Conservation (phyloP, 1,284 basidiomycete species). For the Somion occarium region DNA sequence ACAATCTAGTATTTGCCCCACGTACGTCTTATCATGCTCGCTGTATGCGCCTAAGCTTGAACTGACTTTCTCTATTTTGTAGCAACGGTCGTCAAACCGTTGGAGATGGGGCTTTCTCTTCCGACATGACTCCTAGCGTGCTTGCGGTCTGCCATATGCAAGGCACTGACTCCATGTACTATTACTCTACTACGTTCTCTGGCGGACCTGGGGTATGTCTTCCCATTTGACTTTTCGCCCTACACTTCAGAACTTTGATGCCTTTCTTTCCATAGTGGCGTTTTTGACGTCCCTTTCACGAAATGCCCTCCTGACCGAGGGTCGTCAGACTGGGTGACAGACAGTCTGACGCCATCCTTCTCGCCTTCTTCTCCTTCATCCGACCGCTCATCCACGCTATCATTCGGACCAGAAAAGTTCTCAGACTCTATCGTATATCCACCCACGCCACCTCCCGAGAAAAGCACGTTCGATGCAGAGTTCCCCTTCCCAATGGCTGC, state of each 20-base stretch:
- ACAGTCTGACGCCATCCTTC: slow-evolving; percentile 66
- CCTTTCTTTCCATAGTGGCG: slow-evolving; percentile 60
- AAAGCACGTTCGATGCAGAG: slow-evolving; percentile 11
- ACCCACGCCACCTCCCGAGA: slow-evolving; percentile 24
- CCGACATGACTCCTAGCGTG: slow-evolving; percentile 74
- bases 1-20: slow-evolving; percentile 87
- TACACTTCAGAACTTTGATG: too few relatives aligned
- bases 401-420: slow-evolving; percentile 28
- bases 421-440: slow-evolving; percentile 32
- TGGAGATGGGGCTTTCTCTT: slow-evolving; percentile 85
- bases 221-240: slow-evolving; percentile 4
- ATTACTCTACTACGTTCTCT: slow-evolving; percentile 86
- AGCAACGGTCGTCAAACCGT: slow-evolving; percentile 92
- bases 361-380: slow-evolving; percentile 39
- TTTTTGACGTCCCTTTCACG: slow-evolving; percentile 80
- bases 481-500: slow-evolving; percentile 19
- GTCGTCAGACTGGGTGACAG: slow-evolving; percentile 91
- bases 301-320: slow-evolving; percentile 92
- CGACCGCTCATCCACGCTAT: slow-evolving; percentile 33
- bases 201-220: slow-evolving; percentile 75
- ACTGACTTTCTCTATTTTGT: slow-evolving; percentile 16
- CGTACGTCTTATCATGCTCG: slow-evolving; percentile 46
- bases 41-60: slow-evolving; percentile 23
- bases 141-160: slow-evolving; percentile 80
- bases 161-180: slow-evolving; percentile 76